Evolutionary conservation across 768 basidiomycete species (phyloP).

Genomic region (Xerocomus brunneocitrinus): DNA sequence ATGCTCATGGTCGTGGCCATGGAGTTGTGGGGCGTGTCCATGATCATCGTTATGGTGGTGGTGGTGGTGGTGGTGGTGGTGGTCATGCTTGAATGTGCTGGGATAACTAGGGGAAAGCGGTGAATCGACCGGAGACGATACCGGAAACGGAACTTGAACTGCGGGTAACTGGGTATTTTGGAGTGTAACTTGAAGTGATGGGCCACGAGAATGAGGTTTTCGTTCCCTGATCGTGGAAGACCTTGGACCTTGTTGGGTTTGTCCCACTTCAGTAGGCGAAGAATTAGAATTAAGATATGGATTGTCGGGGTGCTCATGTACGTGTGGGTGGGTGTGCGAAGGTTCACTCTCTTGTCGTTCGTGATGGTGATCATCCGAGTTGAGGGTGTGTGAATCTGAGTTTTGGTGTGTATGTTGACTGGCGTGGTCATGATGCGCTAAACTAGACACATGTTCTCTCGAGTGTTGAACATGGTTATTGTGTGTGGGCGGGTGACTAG

Average conservation of each 20-base stretch:
- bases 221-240: constrained; percentile 23
- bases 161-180: constrained; percentile 17
- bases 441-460: constrained; percentile 8
- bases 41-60: constrained; percentile 20
- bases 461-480: constrained; percentile 25
- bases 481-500: constrained; percentile 32
- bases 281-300: constrained; percentile 15
- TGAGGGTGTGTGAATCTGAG: constrained; percentile 11
- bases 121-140: constrained; percentile 33
- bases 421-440: constrained; percentile 18
- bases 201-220: constrained; percentile 37
- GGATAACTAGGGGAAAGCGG: constrained; percentile 65
- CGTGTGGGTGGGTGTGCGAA: constrained; percentile 23
- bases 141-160: constrained; percentile 24
- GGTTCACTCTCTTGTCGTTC: constrained; percentile 23
- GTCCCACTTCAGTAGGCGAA: constrained; percentile 5
- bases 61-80: constrained; percentile 33
- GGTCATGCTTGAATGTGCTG: constrained; percentile 45
- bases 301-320: constrained; percentile 27
- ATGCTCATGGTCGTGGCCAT: constrained; percentile 37
- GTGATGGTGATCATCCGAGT: constrained; percentile 15
- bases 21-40: constrained; percentile 48
- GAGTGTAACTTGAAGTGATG: constrained; percentile 38
- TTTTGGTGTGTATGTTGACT: constrained; percentile 18
- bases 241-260: constrained; percentile 5